Evolutionary conservation across 257 asterid genomes (phyloP), one percentile per base, ranked within the genome.

Genomic region (Nicotiana sylvestris): DNA sequence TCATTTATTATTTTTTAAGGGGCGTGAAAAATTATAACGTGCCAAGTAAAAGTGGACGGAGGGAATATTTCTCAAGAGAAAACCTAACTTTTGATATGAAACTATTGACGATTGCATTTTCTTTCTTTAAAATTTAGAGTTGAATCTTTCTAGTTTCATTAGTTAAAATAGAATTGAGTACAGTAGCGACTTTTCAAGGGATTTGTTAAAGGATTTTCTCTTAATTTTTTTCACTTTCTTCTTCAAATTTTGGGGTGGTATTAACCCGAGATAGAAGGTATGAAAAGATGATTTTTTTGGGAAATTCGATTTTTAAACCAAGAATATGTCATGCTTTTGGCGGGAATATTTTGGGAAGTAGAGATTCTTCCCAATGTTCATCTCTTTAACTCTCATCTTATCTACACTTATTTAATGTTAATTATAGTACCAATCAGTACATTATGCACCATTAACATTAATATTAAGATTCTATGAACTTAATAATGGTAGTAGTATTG

Each of bases 331-430:
- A 61, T 66, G 39, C 76, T 76, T 76, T 86, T 83, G 86, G 83
- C 72, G 89, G 89, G 83, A 86, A 83, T 16, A 15, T 61, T 60
- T 85, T 57, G 74, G 30, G 84, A 72, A 58, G 30, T 60, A 76
- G 81, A 83, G 85, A 58, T 58, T 18, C 65, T 58, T 58, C 2
- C 8, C 27, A 18, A 58, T 58, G 64, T 58, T 18, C 61, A 56
- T 58, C 11, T 0, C 27, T n/a, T 18, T n/a, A n/a, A 18, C 21
- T 58, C 65, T 58, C 6, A 58, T 58, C 65, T 58, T 18, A 58
- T 58, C 64, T 58, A 18, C 64, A 57, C 62, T 56, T 57, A 17
- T 18, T 58, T 58, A 58, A 58, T 58, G 3, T 43, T 43, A 58
- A 4, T 58, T 0, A 58, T 18, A 18, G 64, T 57, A 57, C 62